Evolutionary conservation across 2,329 filamentous ascomycete species (phyloP).

Genomic region (Phaeosphaeriaceae sp.): DNA sequence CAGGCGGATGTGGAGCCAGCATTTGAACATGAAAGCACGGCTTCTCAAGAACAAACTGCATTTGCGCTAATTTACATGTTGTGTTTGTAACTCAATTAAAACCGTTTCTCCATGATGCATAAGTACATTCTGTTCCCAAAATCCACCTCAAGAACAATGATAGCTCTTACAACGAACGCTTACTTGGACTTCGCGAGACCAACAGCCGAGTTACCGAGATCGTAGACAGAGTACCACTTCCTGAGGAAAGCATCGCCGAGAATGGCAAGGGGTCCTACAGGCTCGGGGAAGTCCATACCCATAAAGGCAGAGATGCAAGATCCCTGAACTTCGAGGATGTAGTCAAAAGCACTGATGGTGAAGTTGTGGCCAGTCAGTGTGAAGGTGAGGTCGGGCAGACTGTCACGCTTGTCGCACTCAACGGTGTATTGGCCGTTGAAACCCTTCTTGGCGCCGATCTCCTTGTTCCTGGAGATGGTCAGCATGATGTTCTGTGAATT

Average conservation of each 20-base stretch:
- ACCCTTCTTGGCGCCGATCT: constrained; percentile 97
- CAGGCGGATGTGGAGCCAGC: background rate
- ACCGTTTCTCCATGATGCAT: constrained; percentile 16
- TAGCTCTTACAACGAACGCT: constrained; percentile 6
- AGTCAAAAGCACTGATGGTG: constrained; percentile 86
- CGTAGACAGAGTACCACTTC: constrained; percentile 95
- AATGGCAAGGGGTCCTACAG: constrained; percentile 90
- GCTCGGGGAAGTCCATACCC: constrained; percentile 86
- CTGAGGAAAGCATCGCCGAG: constrained; percentile 85
- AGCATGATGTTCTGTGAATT: constrained; percentile 9
- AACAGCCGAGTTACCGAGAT: constrained; percentile 87
- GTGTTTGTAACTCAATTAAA: constrained; percentile 11
- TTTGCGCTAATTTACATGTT: constrained; percentile 24
- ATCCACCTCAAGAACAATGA: constrained; percentile 6
- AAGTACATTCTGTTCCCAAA: constrained; percentile 34
- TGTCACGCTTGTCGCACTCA: constrained; percentile 84
- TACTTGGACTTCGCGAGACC: constrained; percentile 87
- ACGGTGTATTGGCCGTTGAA: constrained; percentile 97
- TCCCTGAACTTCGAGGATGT: constrained; percentile 93
- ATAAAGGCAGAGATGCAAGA: constrained; percentile 98
- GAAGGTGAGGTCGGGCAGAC: constrained; percentile 90
- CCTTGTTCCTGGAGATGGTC: constrained; percentile 70
- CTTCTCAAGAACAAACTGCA: constrained; percentile 9
- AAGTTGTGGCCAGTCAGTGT: constrained; percentile 92
- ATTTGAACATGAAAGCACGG: background rate